Evolutionary conservation across 495 filamentous ascomycete species (phyloP), one percentile per base, ranked within the genome.

Genomic region (Friedmanniomyces endolithicus): DNA sequence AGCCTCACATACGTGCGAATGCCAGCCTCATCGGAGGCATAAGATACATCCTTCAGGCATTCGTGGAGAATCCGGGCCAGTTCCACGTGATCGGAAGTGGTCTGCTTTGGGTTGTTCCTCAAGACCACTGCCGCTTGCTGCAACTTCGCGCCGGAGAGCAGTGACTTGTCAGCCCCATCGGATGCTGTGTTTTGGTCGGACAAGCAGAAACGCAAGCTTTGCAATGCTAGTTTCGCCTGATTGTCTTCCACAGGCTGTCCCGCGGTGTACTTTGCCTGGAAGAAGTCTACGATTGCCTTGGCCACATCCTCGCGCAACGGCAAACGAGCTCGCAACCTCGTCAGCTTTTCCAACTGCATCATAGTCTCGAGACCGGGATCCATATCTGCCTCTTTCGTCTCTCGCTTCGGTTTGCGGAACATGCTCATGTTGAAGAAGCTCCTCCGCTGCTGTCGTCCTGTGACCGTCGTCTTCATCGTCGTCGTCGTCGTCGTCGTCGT

Each of bases 271-370:
- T 69, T 67, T 1, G 39, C 39, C 1, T 33, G 14, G 49, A 92
- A 78, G 56, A 94, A 86, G 6, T 73, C 69, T 48, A 68, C 72
- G 60, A 85, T 85, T 22, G 84, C 86, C 22, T 72, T 68, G 0
- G 78, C 67, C 0, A 94, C 65, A n/a, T 82, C 75, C 24, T 74
- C 63, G 12, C 70, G 68, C 12, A 77, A 66, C 20, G 86, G 87
- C 8, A 75, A 73, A 49, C 87, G 72, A 11, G 72, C 67, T 27
- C 70, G 59, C 37, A 77, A 70, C 23, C 68, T 65, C 51, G 75
- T 60, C 59, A 68, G 68, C 37, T 67, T 66, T 47, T 63, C 63
- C 53, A 81, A 69, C 39, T 78, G 68, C 37, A 78, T 69, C 67
- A 88, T 70, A 22, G 62, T 70, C 33, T 74, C 71, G 44, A 83